A percentile compares a stretch with the other conserved stretches of the same genome.
Conservation (phyloP, 345 rosid species). For the Eucalyptus curtisii region DNA sequence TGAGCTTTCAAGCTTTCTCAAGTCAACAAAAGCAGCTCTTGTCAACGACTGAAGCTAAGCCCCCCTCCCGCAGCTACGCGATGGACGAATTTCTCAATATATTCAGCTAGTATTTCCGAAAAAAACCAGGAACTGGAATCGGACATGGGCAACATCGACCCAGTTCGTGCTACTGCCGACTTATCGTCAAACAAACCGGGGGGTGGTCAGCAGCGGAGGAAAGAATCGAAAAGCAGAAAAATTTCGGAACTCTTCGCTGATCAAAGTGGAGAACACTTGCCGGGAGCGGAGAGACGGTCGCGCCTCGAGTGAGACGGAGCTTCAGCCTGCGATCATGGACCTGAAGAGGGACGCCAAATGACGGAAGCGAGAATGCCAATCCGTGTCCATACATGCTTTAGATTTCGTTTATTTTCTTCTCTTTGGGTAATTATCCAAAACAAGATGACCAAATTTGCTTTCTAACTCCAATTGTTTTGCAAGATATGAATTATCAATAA, state of each 20-base stretch:
- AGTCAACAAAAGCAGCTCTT: background rate
- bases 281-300: background rate
- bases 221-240: background rate
- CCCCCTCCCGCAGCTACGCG: background rate
- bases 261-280: background rate
- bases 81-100: background rate
- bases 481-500: too few relatives aligned
- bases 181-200: background rate
- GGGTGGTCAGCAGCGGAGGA: background rate
- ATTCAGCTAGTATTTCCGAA: background rate
- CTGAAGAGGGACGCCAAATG: background rate
- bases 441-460: background rate
- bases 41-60: background rate
- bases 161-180: background rate
- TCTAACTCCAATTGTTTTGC: too few relatives aligned
- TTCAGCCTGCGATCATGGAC: background rate
- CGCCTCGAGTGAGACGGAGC: background rate
- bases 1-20: background rate
- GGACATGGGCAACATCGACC: background rate
- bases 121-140: background rate
- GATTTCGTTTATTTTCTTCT: background rate
- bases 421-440: background rate
- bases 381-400: background rate
- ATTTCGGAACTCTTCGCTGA: background rate
- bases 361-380: background rate